Base-by-base conservation (phyloP, 2,329 filamentous ascomycete genomes). In the Fusarium sororula region DNA sequence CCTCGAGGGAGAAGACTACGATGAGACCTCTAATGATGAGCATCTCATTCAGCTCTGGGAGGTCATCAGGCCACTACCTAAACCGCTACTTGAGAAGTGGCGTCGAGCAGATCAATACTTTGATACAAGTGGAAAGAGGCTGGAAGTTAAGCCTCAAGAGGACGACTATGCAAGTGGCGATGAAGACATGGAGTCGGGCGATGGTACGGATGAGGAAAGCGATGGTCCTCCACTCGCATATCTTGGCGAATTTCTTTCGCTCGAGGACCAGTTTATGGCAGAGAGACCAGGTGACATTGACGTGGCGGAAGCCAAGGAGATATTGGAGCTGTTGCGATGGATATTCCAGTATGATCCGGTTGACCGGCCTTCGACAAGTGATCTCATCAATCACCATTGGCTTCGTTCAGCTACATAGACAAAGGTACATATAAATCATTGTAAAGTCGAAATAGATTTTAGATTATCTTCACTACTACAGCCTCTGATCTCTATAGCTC, bases 401-500 rank as follows among this genome's bases (percentile, higher is more conserved):
- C 17, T 61, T 24, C 14, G 7, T 7, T 2, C 7, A 28, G 14
- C 18, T 5, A 2, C 6, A 14, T 41, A n/a, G 14, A 4, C 0
- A 17, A 17, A 26, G 24, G 24, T 24, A 24, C 24, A 24, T 12
- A 5, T 2, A 26, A 0, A 51, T 11, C 5, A 54, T 4, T 9
- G 10, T 18, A 28, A 1, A 14, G 2, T 17, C 2, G 4, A 54
- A 37, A 20, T 5, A 0, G 5, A 17, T 18, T 15, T 5, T 7
- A 5, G 3, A 18, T 28, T 41, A 18, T 14, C 1, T 11, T 3
- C 7, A 9, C 14, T 18, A 28, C 4, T n/a, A 0, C 0, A 39
- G 20, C 4, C 10, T 11, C 1, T 39, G 4, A 1, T 7, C 0
- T 22, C 20, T 20, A 7, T 7, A 35, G 12, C 8, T 3, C 6